Evolutionary conservation across 2,329 filamentous ascomycete species (phyloP).

Genomic region (Fusarium sp.): DNA sequence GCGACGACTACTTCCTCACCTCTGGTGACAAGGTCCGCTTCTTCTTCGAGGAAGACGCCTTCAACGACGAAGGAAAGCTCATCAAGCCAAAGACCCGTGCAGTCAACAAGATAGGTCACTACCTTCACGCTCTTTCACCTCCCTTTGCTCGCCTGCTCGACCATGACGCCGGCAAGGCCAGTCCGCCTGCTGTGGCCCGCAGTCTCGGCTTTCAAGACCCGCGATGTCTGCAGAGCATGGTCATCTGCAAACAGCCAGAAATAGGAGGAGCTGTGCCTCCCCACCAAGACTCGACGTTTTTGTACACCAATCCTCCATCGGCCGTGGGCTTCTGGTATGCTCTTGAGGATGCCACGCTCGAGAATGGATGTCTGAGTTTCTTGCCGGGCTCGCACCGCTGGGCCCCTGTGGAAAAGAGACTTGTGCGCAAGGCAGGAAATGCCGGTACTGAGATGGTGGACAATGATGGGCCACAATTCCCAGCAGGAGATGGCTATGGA

Average conservation of each 20-base stretch:
- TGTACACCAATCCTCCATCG: slow-evolving; percentile 88
- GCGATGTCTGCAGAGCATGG: slow-evolving; percentile 88
- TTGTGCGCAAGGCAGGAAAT: slow-evolving; percentile 72
- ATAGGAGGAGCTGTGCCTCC: slow-evolving; percentile 91
- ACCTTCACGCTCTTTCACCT: slow-evolving; percentile 74
- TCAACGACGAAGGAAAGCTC: slow-evolving; percentile 72
- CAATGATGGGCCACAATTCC: slow-evolving; percentile 75
- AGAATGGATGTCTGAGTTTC: slow-evolving; percentile 92
- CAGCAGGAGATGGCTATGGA: slow-evolving; percentile 61
- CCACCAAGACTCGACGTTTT: slow-evolving; percentile 91
- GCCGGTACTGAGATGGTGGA: slow-evolving; percentile 75
- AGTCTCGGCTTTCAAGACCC: slow-evolving; percentile 81
- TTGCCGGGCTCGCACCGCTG: slow-evolving; percentile 82
- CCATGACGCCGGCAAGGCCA: slow-evolving; percentile 47
- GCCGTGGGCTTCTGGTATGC: slow-evolving; percentile 99
- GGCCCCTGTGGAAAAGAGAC: slow-evolving; percentile 75
- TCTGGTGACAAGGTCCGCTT: slow-evolving; percentile 94
- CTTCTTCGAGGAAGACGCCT: slow-evolving; percentile 97
- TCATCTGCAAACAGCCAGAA: slow-evolving; percentile 98
- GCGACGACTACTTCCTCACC: slow-evolving; percentile 91
- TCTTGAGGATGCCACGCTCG: slow-evolving; percentile 85
- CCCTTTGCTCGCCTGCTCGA: slow-evolving; percentile 72
- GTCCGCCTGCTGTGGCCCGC: slow-evolving; percentile 72
- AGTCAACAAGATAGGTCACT: slow-evolving; percentile 90
- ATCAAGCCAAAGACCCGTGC: slow-evolving; percentile 82